A percentile compares a stretch with the other conserved stretches of the same genome.
Conservation (phyloP, 352 stramenopile species). For the Phytophthora hybrid region DNA sequence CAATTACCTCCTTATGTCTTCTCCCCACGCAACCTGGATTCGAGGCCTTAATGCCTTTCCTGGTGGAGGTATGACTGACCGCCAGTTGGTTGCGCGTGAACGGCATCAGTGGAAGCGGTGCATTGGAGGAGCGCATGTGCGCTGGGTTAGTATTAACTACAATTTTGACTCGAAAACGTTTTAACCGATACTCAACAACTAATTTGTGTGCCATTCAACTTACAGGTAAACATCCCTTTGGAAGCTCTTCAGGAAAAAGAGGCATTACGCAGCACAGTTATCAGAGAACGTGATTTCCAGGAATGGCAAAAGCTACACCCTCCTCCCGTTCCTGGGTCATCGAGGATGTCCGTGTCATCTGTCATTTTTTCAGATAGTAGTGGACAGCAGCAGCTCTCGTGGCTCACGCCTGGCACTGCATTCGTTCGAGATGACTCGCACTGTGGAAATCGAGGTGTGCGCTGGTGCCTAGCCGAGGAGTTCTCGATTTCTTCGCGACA, state of each 20-base stretch:
- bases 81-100: conserved; percentile 62
- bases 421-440: conserved; percentile 48
- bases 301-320: conserved; percentile 33
- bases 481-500: conserved; percentile 36
- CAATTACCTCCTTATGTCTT: conserved; percentile 47
- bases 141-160: conserved; percentile 47
- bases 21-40: conserved; percentile 33
- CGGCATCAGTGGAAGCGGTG: conserved; percentile 81
- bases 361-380: conserved; percentile 39
- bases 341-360: conserved; percentile 38
- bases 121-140: conserved; percentile 42
- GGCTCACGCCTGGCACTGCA: conserved; percentile 36
- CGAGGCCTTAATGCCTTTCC: conserved; percentile 14
- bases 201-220: neutral
- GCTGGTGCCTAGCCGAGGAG: conserved; percentile 40
- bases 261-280: conserved; percentile 42
- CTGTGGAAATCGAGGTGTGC: conserved; percentile 15
- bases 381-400: conserved; percentile 37
- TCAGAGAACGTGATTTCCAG: conserved; percentile 44
- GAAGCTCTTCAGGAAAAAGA: conserved; percentile 36
- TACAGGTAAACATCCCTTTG: conserved; percentile 46
- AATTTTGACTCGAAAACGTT: neutral
- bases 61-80: conserved; percentile 49
- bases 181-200: neutral
- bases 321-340: conserved; percentile 13